Evolutionary conservation across 768 basidiomycete genomes (phyloP).

Genomic region (Boletus rufocinnamomeus): DNA sequence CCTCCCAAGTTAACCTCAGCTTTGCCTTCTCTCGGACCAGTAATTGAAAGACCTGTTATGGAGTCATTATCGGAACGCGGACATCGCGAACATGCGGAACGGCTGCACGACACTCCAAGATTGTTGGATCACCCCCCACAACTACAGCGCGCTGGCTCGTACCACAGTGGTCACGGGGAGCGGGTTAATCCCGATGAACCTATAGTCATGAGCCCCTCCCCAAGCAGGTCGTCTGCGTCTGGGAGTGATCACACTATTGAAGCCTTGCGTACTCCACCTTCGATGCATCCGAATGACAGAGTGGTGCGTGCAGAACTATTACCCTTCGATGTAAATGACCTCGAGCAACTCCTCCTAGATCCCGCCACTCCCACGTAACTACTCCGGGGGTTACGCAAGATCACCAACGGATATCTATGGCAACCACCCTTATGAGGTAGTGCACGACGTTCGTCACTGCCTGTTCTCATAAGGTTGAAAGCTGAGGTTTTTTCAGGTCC

Average conservation of each 20-base stretch:
- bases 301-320: conserved; percentile 22
- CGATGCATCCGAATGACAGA: conserved; percentile 27
- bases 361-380: conserved; percentile 31
- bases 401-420: conserved; percentile 36
- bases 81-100: conserved; percentile 19
- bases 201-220: conserved; percentile 25
- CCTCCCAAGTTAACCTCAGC: conserved; percentile 26
- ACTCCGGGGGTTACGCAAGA: conserved; percentile 23
- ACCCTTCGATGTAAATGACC: not conserved
- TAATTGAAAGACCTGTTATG: conserved; percentile 19
- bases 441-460: conserved; percentile 15
- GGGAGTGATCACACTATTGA: conserved; percentile 37
- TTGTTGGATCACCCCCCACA: conserved; percentile 28
- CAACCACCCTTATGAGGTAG: conserved; percentile 22
- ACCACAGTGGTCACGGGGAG: conserved; percentile 23
- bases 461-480: not conserved
- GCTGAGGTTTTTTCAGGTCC: conserved; percentile 22
- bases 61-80: conserved; percentile 30
- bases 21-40: conserved; percentile 27
- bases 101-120: conserved; percentile 24
- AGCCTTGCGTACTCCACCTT: conserved; percentile 23
- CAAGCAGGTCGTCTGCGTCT: conserved; percentile 22
- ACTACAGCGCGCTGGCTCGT: conserved; percentile 21
- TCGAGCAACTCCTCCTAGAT: conserved; percentile 21
- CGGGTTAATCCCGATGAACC: conserved; percentile 20